Evolutionary conservation across 129 eudicot species (phyloP).

Genomic region (Saussurea involucrata): DNA sequence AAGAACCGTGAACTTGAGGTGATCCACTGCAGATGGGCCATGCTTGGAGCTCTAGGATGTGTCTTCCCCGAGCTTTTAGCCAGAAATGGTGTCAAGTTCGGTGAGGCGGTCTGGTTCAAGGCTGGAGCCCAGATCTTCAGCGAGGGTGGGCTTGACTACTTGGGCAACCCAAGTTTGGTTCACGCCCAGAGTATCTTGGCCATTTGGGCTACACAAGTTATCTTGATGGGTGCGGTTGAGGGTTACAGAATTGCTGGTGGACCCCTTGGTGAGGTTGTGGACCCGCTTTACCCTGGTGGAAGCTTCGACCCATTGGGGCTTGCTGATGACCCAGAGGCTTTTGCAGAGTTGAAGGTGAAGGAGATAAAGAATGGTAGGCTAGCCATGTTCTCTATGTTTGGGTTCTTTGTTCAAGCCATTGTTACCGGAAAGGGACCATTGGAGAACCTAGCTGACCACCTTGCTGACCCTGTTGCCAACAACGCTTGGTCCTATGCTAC

Average conservation of each 20-base stretch:
- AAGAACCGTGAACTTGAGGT: conserved; percentile 26
- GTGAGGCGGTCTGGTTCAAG: conserved; percentile 25
- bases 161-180: conserved; percentile 25
- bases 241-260: background rate
- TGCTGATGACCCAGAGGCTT: conserved; percentile 7
- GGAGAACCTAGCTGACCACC: conserved; percentile 26
- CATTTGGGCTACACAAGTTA: conserved; percentile 19
- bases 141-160: conserved; percentile 25
- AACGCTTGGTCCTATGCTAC: conserved; percentile 9
- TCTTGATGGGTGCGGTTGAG: conserved; percentile 19
- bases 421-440: conserved; percentile 31
- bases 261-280: background rate
- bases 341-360: conserved; percentile 7
- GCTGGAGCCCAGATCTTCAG: conserved; percentile 25
- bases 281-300: background rate
- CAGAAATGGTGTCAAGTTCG: conserved; percentile 21
- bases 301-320: background rate
- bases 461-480: conserved; percentile 26
- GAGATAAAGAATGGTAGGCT: conserved; percentile 23
- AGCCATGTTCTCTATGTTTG: conserved; percentile 34
- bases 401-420: conserved; percentile 32
- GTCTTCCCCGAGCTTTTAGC: conserved; percentile 17
- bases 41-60: conserved; percentile 24
- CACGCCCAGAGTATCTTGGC: conserved; percentile 23
- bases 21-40: conserved; percentile 27